Conservation (phyloP, 768 basidiomycete genomes). For the Boletus vinaceobasis region DNA sequence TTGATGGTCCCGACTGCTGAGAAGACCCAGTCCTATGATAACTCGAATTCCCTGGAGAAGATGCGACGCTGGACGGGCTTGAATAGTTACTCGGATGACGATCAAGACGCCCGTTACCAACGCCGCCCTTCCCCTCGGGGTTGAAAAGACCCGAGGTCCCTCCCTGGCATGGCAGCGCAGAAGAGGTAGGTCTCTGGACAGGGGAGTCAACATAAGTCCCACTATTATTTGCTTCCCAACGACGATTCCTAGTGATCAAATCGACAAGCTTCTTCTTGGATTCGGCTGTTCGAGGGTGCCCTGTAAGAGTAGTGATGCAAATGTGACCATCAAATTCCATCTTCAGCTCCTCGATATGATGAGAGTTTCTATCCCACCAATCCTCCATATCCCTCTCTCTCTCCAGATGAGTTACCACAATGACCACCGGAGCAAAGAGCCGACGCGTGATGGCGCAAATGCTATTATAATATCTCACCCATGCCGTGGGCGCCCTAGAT, state of each 20-base stretch:
- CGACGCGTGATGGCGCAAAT: slow-evolving; percentile 37
- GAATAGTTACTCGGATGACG: neutral
- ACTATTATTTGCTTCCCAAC: slow-evolving; percentile 2
- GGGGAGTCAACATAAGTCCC: slow-evolving; percentile 15
- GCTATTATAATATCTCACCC: slow-evolving; percentile 30
- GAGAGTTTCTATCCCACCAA: slow-evolving; percentile 33
- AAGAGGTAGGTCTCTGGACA: neutral
- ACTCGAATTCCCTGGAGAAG: slow-evolving; percentile 1
- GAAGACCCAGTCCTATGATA: slow-evolving; percentile 12
- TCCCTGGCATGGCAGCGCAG: neutral
- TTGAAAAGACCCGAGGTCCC: neutral
- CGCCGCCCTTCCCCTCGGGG: neutral
- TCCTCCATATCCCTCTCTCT: slow-evolving; percentile 21
- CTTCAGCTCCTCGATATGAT: slow-evolving; percentile 15
- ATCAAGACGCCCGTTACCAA: neutral
- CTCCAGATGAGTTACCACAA: slow-evolving; percentile 39
- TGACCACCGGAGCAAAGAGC: slow-evolving; percentile 33
- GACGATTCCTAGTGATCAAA: slow-evolving; percentile 7
- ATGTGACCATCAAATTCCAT: slow-evolving; percentile 37
- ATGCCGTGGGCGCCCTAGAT: slow-evolving; percentile 29
- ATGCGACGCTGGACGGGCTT: neutral
- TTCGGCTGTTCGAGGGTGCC: slow-evolving; percentile 3
- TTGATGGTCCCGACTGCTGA: slow-evolving; percentile 1
- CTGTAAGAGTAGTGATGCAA: slow-evolving; percentile 34
- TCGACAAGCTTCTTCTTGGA: slow-evolving; percentile 15